phyloP scores from a whole-genome alignment of 2,329 filamentous ascomycete genomes.

The Daldinia eschscholtzii region DNA sequence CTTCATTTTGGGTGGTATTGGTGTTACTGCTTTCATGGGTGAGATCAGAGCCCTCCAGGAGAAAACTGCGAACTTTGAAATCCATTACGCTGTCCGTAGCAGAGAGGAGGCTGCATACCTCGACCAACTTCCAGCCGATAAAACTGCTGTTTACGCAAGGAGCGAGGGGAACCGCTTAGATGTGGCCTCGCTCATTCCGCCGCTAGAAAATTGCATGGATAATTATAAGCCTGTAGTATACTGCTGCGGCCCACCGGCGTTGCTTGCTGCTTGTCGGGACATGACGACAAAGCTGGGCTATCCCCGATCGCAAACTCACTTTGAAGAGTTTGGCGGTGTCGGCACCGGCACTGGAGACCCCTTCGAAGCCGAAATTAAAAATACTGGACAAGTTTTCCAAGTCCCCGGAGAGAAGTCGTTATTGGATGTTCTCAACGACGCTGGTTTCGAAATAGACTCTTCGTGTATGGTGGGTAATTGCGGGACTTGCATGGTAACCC shows the following conservation, averaged over 20 bases:
- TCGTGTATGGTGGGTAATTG: slow-evolving; percentile 53
- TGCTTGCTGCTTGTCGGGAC: slow-evolving; percentile 45
- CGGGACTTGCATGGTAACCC: slow-evolving; percentile 51
- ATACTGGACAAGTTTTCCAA: slow-evolving; percentile 45
- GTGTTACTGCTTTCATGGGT: slow-evolving; percentile 50
- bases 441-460: slow-evolving; percentile 52
- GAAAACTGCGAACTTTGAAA: slow-evolving; percentile 41
- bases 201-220: slow-evolving; percentile 40
- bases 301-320: slow-evolving; percentile 46
- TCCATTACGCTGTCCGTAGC: slow-evolving; percentile 52
- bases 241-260: slow-evolving; percentile 49
- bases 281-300: slow-evolving; percentile 44
- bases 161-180: slow-evolving; percentile 45
- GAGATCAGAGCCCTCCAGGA: slow-evolving; percentile 44
- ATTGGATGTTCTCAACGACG: slow-evolving; percentile 50
- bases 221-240: slow-evolving; percentile 50
- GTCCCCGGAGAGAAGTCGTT: slow-evolving; percentile 51
- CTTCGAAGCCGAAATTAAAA: slow-evolving; percentile 50
- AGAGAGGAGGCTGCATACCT: slow-evolving; percentile 49
- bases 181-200: slow-evolving; percentile 56
- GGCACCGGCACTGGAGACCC: slow-evolving; percentile 49
- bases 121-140: slow-evolving; percentile 42
- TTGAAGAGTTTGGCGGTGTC: slow-evolving; percentile 50
- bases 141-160: slow-evolving; percentile 49
- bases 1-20: slow-evolving; percentile 52